Evolutionary conservation across 2,329 filamentous ascomycete genomes (phyloP).

Genomic region (Diaporthe citri): DNA sequence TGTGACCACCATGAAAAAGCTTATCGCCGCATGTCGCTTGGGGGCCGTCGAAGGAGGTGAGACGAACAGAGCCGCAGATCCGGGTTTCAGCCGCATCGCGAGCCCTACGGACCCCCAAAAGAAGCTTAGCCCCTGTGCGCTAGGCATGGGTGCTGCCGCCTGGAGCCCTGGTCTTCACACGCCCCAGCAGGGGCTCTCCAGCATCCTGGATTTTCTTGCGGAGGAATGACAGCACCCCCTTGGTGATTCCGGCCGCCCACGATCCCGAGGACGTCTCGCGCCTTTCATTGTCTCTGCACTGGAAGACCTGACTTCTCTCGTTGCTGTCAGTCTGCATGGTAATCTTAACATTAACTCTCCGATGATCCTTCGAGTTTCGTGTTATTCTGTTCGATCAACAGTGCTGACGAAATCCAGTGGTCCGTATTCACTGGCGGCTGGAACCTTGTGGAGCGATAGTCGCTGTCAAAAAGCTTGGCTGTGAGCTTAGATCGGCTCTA

Average conservation of each 20-base stretch:
- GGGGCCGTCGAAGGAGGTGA: slow-evolving; percentile 26
- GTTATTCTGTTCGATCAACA: neutral
- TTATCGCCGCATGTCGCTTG: slow-evolving; percentile 11
- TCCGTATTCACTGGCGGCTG: neutral
- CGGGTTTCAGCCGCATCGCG: slow-evolving; percentile 36
- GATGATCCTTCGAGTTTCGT: neutral
- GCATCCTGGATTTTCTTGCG: neutral
- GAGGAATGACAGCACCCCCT: neutral
- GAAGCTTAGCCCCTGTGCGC: neutral
- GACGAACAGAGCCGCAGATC: slow-evolving; percentile 39
- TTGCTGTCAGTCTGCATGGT: neutral
- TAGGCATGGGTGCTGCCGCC: slow-evolving; percentile 12
- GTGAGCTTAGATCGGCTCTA: slow-evolving; percentile 8
- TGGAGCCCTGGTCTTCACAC: slow-evolving; percentile 5
- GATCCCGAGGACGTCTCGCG: neutral
- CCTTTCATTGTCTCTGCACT: neutral
- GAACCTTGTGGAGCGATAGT: neutral
- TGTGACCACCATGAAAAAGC: neutral
- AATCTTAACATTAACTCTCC: neutral
- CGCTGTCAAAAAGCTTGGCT: slow-evolving; percentile 26
- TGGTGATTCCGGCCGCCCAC: slow-evolving; percentile 13
- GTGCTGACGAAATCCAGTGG: neutral
- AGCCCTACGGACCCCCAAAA: slow-evolving; percentile 11
- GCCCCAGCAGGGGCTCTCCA: slow-evolving; percentile 27
- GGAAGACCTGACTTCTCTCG: neutral